Evolutionary conservation across 208 protist genomes (phyloP).

Genomic region (Leishmania major): DNA sequence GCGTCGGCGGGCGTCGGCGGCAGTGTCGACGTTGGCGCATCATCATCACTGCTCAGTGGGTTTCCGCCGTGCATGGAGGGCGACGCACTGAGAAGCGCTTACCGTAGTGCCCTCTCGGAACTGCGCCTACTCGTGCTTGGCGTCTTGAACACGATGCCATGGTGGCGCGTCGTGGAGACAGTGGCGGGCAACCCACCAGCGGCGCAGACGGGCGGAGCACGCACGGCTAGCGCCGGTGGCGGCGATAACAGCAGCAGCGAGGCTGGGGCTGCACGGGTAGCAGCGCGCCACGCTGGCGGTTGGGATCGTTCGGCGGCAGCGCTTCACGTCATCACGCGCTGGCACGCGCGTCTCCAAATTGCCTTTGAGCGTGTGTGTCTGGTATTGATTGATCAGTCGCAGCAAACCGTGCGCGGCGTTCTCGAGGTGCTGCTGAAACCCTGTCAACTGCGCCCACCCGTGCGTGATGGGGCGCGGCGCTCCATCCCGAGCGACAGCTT

Average conservation of each 20-base stretch:
- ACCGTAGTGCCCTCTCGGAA: conserved; percentile 37
- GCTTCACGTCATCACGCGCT: conserved; percentile 50
- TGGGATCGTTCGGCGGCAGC: conserved; percentile 18
- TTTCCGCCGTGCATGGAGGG: neutral
- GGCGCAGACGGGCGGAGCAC: neutral
- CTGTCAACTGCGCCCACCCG: conserved; percentile 62
- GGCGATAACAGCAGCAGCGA: neutral
- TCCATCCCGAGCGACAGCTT: conserved; percentile 70
- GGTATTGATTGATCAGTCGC: conserved; percentile 61
- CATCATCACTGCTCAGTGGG: neutral
- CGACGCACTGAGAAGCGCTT: conserved; percentile 12
- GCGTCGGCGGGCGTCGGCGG: neutral
- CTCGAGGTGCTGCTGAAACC: conserved; percentile 75
- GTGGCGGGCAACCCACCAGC: conserved; percentile 10
- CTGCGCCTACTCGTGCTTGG: conserved; percentile 71
- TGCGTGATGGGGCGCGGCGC: conserved; percentile 53
- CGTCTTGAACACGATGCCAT: conserved; percentile 81
- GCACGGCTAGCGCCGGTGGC: neutral
- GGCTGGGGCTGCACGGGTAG: neutral
- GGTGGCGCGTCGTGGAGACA: conserved; percentile 76
- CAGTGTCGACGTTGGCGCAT: neutral
- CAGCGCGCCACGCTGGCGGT: neutral
- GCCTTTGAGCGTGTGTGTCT: conserved; percentile 79
- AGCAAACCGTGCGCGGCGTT: conserved; percentile 67
- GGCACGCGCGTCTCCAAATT: conserved; percentile 66